These are phyloP conservation scores for Tardiomyces digboiensis DNA, from an alignment of 1,139 yeast species.

Conservation along the genomic window DNA sequence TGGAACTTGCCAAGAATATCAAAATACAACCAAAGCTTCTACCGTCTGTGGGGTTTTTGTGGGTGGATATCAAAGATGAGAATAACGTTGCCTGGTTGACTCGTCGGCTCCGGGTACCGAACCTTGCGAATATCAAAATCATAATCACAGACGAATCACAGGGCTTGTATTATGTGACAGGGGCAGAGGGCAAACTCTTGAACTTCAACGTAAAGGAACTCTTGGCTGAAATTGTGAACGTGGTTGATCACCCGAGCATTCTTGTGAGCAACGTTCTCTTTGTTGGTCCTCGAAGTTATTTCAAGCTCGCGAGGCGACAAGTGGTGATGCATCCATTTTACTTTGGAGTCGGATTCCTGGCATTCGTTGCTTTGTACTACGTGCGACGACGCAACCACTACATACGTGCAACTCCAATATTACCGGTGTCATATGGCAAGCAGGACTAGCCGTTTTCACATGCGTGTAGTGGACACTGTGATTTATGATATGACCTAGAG, in stretches of 20 bases:
- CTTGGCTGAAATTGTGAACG: neutral
- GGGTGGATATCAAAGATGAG: constrained; percentile 24
- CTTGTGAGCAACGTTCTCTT: neutral
- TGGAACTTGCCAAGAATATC: constrained; percentile 22
- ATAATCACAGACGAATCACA: constrained; percentile 22
- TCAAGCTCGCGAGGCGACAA: neutral
- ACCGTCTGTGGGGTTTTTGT: constrained; percentile 27
- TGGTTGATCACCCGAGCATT: neutral
- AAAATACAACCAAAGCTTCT: constrained; percentile 18
- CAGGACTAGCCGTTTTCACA: too few species aligned
- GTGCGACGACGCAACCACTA: neutral
- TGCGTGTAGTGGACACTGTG: too few species aligned
- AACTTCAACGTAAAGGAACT: neutral
- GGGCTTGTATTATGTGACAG: constrained; percentile 12
- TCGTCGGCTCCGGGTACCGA: constrained; percentile 10
- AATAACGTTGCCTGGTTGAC: constrained; percentile 19
- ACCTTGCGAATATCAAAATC: constrained; percentile 15
- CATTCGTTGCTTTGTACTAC: neutral
- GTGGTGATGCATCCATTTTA: neutral
- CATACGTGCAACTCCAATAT: too few species aligned
- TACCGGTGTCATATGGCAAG: too few species aligned
- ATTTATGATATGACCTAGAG: too few species aligned
- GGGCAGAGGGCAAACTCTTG: neutral
- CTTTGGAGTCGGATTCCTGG: neutral
- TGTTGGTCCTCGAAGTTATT: neutral